A percentile compares a stretch with the other conserved stretches of the same genome.
These are phyloP conservation scores for Proliferodiscus dingleyae DNA, from an alignment of 2,329 filamentous ascomycete species.

Conservation along the genomic window DNA sequence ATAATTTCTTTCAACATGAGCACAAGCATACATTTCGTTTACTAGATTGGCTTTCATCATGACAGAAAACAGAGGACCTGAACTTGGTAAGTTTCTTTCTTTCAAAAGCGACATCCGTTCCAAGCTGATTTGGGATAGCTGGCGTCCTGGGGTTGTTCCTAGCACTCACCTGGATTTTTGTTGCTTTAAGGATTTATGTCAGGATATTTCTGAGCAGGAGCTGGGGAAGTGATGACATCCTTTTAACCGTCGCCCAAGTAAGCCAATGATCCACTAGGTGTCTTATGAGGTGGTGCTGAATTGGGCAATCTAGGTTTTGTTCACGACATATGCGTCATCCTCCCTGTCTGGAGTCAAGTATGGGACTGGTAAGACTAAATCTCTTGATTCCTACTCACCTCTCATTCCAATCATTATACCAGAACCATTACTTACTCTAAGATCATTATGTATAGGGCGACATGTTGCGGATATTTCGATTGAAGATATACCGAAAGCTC, in stretches of 20 bases:
- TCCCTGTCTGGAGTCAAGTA: constrained; percentile 15
- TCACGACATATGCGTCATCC: constrained; percentile 15
- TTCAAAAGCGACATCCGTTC: not conserved
- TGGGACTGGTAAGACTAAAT: constrained; percentile 22
- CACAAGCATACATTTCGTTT: too few relatives aligned
- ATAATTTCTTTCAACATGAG: too few relatives aligned
- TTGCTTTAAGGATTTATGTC: constrained; percentile 21
- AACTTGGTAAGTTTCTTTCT: constrained; percentile 10
- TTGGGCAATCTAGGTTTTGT: constrained; percentile 13
- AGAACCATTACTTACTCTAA: too few relatives aligned
- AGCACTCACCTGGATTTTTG: constrained; percentile 21
- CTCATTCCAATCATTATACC: too few relatives aligned
- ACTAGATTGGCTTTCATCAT: too few relatives aligned
- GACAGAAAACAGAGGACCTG: constrained; percentile 13
- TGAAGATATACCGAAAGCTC: constrained; percentile 15
- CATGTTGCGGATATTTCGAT: constrained; percentile 13
- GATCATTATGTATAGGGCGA: too few relatives aligned
- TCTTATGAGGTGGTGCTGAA: not conserved
- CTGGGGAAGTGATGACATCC: constrained; percentile 23
- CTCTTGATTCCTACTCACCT: too few relatives aligned
- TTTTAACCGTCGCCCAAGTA: constrained; percentile 21
- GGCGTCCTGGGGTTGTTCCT: constrained; percentile 18
- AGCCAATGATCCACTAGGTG: not conserved
- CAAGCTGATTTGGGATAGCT: constrained; percentile 11
- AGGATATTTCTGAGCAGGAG: constrained; percentile 20